These are phyloP conservation scores for Ophiostoma perfectum DNA, from an alignment of 2,329 filamentous ascomycete species.

Conservation along the genomic window DNA sequence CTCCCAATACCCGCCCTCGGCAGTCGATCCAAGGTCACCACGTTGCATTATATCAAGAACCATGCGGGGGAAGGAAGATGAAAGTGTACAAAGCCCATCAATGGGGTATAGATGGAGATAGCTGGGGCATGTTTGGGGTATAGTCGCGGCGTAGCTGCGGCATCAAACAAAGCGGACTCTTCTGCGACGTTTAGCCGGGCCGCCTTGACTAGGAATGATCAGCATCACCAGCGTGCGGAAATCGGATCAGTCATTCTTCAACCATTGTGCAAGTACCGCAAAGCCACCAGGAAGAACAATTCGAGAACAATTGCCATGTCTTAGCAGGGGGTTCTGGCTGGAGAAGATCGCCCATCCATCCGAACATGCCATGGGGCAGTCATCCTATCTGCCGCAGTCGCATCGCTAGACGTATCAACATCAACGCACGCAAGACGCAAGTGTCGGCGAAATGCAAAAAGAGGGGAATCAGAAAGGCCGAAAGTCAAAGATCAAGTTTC, in stretches of 20 bases:
- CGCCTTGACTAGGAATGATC: neutral
- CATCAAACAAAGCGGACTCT: neutral
- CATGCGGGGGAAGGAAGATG: conserved; percentile 5
- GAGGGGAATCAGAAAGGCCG: neutral
- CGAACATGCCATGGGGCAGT: neutral
- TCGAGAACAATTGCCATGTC: neutral
- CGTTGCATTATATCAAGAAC: conserved; percentile 1
- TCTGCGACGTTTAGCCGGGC: neutral
- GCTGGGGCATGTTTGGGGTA: neutral
- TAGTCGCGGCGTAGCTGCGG: neutral
- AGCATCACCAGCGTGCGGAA: too few species aligned
- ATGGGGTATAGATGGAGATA: neutral
- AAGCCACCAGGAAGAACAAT: neutral
- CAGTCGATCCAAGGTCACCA: neutral
- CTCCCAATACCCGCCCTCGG: neutral
- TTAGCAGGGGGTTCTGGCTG: neutral
- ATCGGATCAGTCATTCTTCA: too few species aligned
- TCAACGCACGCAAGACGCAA: neutral
- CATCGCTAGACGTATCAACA: neutral
- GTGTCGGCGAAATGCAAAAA: conserved; percentile 1
- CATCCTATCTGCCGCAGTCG: neutral
- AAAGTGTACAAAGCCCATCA: neutral
- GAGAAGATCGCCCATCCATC: neutral
- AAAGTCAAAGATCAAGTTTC: neutral
- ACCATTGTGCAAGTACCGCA: too few species aligned